Evolutionary conservation across 495 filamentous ascomycete species (phyloP).

Genomic region (Penicillium riverlandense): DNA sequence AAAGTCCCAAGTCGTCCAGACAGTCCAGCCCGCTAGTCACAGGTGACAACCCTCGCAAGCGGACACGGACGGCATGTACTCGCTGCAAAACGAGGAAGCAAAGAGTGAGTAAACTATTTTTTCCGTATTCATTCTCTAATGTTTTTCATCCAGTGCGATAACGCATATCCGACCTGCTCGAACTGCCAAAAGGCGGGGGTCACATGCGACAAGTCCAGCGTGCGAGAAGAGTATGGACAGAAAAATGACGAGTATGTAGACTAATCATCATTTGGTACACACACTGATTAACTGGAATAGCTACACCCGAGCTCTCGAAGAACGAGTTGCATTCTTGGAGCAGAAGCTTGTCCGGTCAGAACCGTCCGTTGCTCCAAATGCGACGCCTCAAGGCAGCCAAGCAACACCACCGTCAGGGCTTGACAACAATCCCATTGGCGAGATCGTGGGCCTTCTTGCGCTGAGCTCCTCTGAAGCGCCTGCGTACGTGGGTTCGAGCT

Average conservation of each 20-base stretch:
- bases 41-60: conserved; percentile 42
- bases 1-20: conserved; percentile 12
- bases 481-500: conserved; percentile 47
- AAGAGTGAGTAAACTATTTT: conserved; percentile 20
- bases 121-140: background rate
- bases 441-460: conserved; percentile 45
- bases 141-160: conserved; percentile 26
- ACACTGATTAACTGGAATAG: conserved; percentile 6
- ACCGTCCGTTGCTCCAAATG: conserved; percentile 13
- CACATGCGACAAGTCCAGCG: conserved; percentile 40
- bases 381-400: conserved; percentile 19
- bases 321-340: conserved; percentile 41
- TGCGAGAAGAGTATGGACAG: conserved; percentile 33
- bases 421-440: conserved; percentile 39
- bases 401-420: conserved; percentile 18
- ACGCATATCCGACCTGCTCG: conserved; percentile 39
- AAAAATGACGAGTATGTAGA: conserved; percentile 31
- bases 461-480: conserved; percentile 41
- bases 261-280: background rate
- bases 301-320: conserved; percentile 41
- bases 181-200: conserved; percentile 44
- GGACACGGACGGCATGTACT: conserved; percentile 44
- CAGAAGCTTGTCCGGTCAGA: conserved; percentile 21
- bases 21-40: conserved; percentile 16
- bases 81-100: conserved; percentile 48